Evolutionary conservation across 805 yeast genomes (phyloP), one percentile per base, ranked within the genome.

Genomic region (Metschnikowia reukaufii): DNA sequence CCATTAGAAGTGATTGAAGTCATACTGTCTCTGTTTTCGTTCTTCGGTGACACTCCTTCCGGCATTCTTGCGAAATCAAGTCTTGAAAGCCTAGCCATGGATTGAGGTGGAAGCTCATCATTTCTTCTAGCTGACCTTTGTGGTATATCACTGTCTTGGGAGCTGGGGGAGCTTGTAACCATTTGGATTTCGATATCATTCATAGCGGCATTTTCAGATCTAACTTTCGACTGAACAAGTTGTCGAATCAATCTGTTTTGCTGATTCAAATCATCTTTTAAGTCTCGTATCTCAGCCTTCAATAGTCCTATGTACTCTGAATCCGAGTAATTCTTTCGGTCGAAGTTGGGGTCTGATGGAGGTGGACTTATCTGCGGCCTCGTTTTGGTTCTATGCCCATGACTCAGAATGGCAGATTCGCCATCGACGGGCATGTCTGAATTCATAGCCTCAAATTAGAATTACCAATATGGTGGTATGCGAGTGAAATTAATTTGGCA

Each of bases 291-390:
- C 34, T 29, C 35, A 6, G 17, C 10, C 15, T 44, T 38, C 31
- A 72, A 55, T 33, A 58, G 67, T 44, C 70, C 73, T 25, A 68
- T 68, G 51, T 48, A 68, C 40, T 70, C 67, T 4, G 45, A 50
- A 40, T 62, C 69, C 9, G 65, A 44, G 16, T 68, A 49, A 8
- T 45, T 32, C 12, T 63, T 56, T 34, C 73, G 50, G 48, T 72
- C 70, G 44, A 71, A 71, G 17, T 51, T 49, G 2, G 71, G 67
- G 47, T 70, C 62, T 4, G 73, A 68, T 3, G 76, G 75, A 17
- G 58, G 52, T 21, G 25, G 12, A 17, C 16, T 17, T 25, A 15
- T 25, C 32, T 33, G 23, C 25, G 25, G 21, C 13, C n/a, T 17
- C 13, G 16, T 16, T 33, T 21, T n/a, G 13, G 18, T 15, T 33